phyloP scores from a whole-genome alignment of 805 yeast genomes.

The Nematodospora valgi region DNA sequence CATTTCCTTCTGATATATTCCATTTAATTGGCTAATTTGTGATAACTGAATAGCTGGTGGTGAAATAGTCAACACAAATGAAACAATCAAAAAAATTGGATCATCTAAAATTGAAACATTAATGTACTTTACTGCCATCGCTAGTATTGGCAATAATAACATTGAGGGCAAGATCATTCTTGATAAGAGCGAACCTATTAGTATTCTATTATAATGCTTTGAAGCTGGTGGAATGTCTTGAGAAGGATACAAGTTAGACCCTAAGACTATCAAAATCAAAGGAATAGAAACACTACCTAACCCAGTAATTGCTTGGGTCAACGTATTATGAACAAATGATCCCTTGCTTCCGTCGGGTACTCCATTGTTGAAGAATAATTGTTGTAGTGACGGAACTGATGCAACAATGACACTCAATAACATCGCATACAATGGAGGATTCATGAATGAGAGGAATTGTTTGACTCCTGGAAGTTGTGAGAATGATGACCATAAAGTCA shows the following conservation, averaged over 20 bases:
- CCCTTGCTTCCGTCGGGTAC: conserved; percentile 17
- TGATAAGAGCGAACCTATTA: conserved; percentile 66
- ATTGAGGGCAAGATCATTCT: conserved; percentile 78
- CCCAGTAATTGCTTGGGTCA: conserved; percentile 60
- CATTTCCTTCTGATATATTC: conserved; percentile 76
- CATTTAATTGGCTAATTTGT: conserved; percentile 76
- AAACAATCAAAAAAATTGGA: conserved; percentile 75
- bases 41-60: conserved; percentile 85
- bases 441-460: conserved; percentile 49
- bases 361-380: conserved; percentile 48
- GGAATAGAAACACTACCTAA: conserved; percentile 78
- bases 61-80: conserved; percentile 69
- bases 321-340: conserved; percentile 64
- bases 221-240: conserved; percentile 65
- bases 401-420: conserved; percentile 65
- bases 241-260: conserved; percentile 73
- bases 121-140: conserved; percentile 59
- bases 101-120: conserved; percentile 70
- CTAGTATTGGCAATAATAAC: conserved; percentile 62
- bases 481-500: conserved; percentile 1
- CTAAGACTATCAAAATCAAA: conserved; percentile 68
- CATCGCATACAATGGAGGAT: conserved; percentile 85
- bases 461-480: conserved; percentile 10
- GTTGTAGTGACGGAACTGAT: conserved; percentile 55
- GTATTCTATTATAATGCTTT: conserved; percentile 56